Evolutionary conservation across 768 basidiomycete species (phyloP).

Genomic region (Podaxis sp.): DNA sequence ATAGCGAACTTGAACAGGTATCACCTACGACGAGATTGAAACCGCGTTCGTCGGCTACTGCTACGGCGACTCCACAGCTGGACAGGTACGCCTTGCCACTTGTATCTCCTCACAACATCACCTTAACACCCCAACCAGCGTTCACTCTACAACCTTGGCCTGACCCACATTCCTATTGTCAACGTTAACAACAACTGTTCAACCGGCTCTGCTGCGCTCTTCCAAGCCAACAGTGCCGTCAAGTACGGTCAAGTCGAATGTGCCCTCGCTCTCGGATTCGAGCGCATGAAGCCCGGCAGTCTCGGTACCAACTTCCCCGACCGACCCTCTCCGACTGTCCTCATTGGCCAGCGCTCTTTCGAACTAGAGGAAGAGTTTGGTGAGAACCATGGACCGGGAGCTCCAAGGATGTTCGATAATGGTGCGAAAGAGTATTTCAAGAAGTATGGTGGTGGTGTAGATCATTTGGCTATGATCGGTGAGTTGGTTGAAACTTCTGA

Average conservation of each 20-base stretch:
- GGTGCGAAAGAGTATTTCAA: constrained; percentile 74
- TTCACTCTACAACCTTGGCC: constrained; percentile 76
- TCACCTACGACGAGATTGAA: constrained; percentile 75
- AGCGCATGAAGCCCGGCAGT: constrained; percentile 77
- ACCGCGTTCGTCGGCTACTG: constrained; percentile 75
- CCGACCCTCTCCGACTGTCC: constrained; percentile 40
- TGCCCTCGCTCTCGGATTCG: constrained; percentile 80
- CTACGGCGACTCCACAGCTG: constrained; percentile 76
- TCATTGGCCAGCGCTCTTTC: constrained; percentile 37
- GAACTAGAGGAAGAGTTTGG: constrained; percentile 53
- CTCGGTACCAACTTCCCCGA: constrained; percentile 63
- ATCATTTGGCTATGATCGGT: constrained; percentile 78
- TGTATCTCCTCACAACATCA: neutral
- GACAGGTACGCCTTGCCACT: constrained; percentile 45
- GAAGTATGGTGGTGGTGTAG: constrained; percentile 63
- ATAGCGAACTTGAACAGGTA: constrained; percentile 38
- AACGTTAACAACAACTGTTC: constrained; percentile 91
- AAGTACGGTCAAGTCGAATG: constrained; percentile 70
- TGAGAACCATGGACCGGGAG: constrained; percentile 62
- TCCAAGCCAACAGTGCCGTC: constrained; percentile 66
- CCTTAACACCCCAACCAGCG: constrained; percentile 36
- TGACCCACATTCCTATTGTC: constrained; percentile 79
- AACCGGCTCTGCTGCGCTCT: constrained; percentile 76
- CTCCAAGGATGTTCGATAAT: constrained; percentile 73
- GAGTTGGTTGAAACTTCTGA: neutral